Base-by-base conservation (phyloP, 2,329 filamentous ascomycete genomes). In the Aspergillus sp. region DNA sequence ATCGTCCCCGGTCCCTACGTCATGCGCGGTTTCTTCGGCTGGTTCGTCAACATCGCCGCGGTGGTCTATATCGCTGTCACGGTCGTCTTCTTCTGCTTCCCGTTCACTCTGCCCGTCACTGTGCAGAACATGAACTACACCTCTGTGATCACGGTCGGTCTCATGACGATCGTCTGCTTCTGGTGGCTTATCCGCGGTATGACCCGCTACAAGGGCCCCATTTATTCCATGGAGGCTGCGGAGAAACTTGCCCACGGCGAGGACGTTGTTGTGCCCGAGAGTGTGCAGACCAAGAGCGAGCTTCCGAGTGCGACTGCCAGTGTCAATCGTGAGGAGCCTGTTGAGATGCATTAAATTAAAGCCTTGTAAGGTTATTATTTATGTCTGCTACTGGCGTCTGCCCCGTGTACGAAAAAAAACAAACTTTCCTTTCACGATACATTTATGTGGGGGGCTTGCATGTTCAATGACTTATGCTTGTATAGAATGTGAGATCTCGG, bases 1-100 rank as follows among this genome's bases (percentile, higher is more conserved):
- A 74, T 88, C 57, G 68, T 74, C 0, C 84, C 81, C 0, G 87
- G 87, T 0, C 82, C 82, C 0, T 89, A 88, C 64, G 15, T 12
- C 13, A 47, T 57, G 42, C 17, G 15, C 11, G 36, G 34, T 79
- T 75, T 60, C 82, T 89, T 78, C 72, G 74, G 55, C 7, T 47
- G 32, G 17, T 59, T 72, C 0, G 72, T 88, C 2, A 84, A 84
- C 34, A 72, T 74, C 2, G 63, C 84, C 0, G 78, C 82, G 1
- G 81, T 83, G 61, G 67, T 74, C 0, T 89, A 57, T 30, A 57
- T 57, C 26, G n/a, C 34, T 7, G 49, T 53, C 17, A 53, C 49
- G 2, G 49, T 52, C 3, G 48, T 57, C 5, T 53, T 57, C 49
- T 57, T 57, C 49, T 57, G 55, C 38, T 53, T 57, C 49, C 55